phyloP scores from a whole-genome alignment of 768 basidiomycete species.

The Cystobasidium tubakii region DNA sequence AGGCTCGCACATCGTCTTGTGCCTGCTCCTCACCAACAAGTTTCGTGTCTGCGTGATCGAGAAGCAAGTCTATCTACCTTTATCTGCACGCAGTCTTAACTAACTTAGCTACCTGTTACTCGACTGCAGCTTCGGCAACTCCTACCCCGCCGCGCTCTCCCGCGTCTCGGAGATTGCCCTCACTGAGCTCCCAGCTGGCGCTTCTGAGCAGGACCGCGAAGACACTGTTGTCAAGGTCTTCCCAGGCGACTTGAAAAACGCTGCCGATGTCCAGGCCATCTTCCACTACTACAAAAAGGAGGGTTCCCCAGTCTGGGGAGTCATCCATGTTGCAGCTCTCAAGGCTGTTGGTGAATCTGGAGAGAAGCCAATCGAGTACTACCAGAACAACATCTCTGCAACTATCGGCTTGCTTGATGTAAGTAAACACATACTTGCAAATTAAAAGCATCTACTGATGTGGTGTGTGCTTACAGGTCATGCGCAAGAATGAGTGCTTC shows the following conservation, averaged over 20 bases:
- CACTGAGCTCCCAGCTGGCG: slow-evolving; percentile 62
- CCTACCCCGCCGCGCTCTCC: slow-evolving; percentile 65
- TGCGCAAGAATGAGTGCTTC: slow-evolving; percentile 74
- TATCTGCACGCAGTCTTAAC: background rate
- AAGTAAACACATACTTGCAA: slow-evolving; percentile 39
- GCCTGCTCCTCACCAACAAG: slow-evolving; percentile 72
- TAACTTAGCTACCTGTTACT: too few relatives aligned
- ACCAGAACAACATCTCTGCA: slow-evolving; percentile 85
- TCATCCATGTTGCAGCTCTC: slow-evolving; percentile 90
- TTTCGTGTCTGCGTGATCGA: slow-evolving; percentile 93
- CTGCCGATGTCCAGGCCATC: slow-evolving; percentile 65
- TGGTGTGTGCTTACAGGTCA: slow-evolving; percentile 57
- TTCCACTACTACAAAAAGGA: slow-evolving; percentile 67
- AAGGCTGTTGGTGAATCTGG: slow-evolving; percentile 97
- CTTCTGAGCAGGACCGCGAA: slow-evolving; percentile 64
- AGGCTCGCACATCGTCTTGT: slow-evolving; percentile 92
- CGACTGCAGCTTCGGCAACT: slow-evolving; percentile 77
- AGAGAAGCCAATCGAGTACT: slow-evolving; percentile 86
- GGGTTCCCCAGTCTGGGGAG: slow-evolving; percentile 90
- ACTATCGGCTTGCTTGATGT: slow-evolving; percentile 69
- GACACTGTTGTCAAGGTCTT: slow-evolving; percentile 67
- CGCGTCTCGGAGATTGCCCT: slow-evolving; percentile 75
- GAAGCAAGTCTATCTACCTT: slow-evolving; percentile 42
- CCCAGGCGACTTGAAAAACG: slow-evolving; percentile 67
- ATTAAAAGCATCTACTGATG: too few relatives aligned